Percentiles rank a stretch among this genome's conserved stretches.
phyloP scores from a whole-genome alignment of 2,329 filamentous ascomycete genomes.

The Neurospora sp. region DNA sequence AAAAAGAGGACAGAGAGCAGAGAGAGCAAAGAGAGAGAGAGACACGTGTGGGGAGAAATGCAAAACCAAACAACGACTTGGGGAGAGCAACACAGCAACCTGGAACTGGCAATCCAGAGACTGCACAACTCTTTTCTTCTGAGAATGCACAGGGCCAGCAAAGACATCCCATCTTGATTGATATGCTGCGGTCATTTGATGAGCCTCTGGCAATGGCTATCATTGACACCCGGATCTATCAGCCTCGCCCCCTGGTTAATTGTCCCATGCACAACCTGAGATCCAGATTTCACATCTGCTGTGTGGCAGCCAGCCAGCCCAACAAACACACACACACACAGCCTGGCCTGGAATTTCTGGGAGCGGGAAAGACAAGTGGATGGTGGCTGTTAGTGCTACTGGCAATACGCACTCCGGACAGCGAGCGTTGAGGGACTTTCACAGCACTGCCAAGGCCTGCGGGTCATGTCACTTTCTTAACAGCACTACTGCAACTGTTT shows the following conservation, averaged over 20 bases:
- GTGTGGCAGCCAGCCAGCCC: not conserved
- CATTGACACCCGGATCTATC: constrained; percentile 8
- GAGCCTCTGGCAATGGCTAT: constrained; percentile 4
- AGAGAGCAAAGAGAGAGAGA: not conserved
- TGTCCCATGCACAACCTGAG: constrained; percentile 6
- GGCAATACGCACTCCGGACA: not conserved
- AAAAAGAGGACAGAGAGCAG: not conserved
- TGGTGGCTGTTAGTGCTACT: not conserved
- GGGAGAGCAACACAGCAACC: not conserved
- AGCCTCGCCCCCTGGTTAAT: constrained; percentile 7
- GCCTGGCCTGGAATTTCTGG: not conserved
- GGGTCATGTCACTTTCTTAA: not conserved
- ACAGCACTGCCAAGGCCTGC: not conserved
- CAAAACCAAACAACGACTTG: not conserved
- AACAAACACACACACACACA: not conserved
- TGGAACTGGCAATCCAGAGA: not conserved
- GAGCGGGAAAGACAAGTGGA: not conserved
- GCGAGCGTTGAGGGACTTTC: not conserved
- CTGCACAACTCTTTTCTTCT: not conserved
- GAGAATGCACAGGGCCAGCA: not conserved
- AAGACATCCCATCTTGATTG: constrained; percentile 1
- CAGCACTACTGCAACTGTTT: not conserved
- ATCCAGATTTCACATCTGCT: constrained; percentile 3
- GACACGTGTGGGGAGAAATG: not conserved
- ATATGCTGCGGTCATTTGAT: constrained; percentile 4